phyloP scores from a whole-genome alignment of 805 yeast genomes.

The Saturnispora gosingensis region DNA sequence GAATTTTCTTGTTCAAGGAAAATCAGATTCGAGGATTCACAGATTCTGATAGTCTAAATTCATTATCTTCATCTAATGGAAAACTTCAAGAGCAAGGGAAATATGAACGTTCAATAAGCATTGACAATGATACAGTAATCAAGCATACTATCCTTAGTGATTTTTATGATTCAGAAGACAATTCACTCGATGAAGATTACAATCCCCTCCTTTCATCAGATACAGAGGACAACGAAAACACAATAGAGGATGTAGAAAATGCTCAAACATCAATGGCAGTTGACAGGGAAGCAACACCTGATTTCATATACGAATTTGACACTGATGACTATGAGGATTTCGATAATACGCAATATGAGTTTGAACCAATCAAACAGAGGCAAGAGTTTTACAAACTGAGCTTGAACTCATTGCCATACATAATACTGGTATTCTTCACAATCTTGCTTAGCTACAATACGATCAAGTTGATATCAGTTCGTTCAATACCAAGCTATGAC shows the following conservation, averaged over 20 bases:
- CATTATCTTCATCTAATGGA: not conserved
- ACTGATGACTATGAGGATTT: conserved; percentile 10
- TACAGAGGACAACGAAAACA: not conserved
- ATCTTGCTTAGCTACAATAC: conserved; percentile 8
- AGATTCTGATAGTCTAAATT: not conserved
- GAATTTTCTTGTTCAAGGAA: not conserved
- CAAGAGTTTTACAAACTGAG: conserved; percentile 10
- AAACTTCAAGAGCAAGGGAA: not conserved
- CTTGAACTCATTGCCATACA: conserved; percentile 9
- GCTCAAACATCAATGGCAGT: not conserved
- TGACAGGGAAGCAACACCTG: not conserved
- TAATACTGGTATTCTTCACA: conserved; percentile 6
- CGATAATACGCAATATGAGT: conserved; percentile 10
- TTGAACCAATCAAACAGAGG: conserved; percentile 13
- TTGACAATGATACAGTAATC: not conserved
- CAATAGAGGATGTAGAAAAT: not conserved
- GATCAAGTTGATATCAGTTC: not conserved
- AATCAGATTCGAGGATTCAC: not conserved
- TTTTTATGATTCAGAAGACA: not conserved
- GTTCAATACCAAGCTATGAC: not conserved
- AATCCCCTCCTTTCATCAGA: not conserved
- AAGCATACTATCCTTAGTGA: not conserved
- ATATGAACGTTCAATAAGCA: not conserved
- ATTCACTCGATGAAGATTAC: not conserved
- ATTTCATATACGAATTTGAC: not conserved